phyloP scores from a whole-genome alignment of 768 basidiomycete species.

The Termitomyces sp. region DNA sequence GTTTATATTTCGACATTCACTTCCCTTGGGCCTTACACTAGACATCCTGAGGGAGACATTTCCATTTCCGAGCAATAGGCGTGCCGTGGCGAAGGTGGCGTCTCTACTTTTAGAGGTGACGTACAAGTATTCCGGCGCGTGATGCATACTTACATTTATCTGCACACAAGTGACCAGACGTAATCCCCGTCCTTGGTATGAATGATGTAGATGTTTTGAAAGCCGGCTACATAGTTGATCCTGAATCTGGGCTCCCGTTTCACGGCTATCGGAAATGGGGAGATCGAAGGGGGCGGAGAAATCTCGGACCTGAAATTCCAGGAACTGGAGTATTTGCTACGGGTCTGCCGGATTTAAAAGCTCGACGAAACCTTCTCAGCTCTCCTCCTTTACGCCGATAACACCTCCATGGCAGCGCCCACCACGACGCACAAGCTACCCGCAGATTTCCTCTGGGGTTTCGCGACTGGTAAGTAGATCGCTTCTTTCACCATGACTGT shows the following conservation, averaged over 20 bases:
- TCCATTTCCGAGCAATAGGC: no score
- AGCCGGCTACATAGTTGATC: not conserved
- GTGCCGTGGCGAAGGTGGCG: not conserved
- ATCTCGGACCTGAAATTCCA: constrained; percentile 43
- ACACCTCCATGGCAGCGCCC: constrained; percentile 31
- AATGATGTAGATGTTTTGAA: not conserved
- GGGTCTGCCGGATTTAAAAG: constrained; percentile 41
- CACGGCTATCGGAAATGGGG: no score
- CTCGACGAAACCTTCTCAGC: constrained; percentile 20
- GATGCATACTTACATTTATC: not conserved
- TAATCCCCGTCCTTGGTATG: not conserved
- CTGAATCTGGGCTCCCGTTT: no score
- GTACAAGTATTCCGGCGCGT: not conserved
- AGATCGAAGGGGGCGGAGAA: constrained; percentile 37
- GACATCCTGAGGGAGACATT: not conserved
- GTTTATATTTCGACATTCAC: no score
- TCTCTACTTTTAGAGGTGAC: not conserved
- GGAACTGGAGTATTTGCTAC: constrained; percentile 36
- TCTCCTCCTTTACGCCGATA: constrained; percentile 26
- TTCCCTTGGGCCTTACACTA: no score
- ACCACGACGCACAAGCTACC: constrained; percentile 42
- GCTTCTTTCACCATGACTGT: not conserved
- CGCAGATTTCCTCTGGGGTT: constrained; percentile 67
- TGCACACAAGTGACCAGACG: not conserved
- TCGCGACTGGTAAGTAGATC: constrained; percentile 56